Evolutionary conservation across 805 yeast species (phyloP).

Genomic region (Cephaloascus albidus): DNA sequence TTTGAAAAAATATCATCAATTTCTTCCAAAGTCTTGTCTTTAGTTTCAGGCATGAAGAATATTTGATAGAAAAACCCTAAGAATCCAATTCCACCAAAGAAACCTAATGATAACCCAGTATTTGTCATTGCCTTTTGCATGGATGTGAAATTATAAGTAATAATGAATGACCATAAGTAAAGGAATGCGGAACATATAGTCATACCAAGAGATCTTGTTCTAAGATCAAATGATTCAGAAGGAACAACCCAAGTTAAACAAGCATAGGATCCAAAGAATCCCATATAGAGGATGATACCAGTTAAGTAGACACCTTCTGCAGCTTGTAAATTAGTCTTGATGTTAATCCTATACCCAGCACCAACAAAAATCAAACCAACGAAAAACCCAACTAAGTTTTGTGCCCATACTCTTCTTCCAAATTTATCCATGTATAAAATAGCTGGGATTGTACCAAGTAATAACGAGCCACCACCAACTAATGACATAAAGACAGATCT

Average conservation of each 20-base stretch:
- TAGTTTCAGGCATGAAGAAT: conserved; percentile 63
- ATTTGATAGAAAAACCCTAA: conserved; percentile 44
- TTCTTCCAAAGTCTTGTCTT: conserved; percentile 64
- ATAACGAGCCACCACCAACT: conserved; percentile 57
- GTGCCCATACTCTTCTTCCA: conserved; percentile 55
- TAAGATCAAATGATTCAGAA: conserved; percentile 51
- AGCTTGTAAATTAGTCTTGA: conserved; percentile 27
- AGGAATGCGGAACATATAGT: conserved; percentile 46
- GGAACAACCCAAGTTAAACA: conserved; percentile 64
- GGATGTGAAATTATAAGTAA: conserved; percentile 51
- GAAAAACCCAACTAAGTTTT: conserved; percentile 47
- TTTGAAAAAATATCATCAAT: conserved; percentile 53
- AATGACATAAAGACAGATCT: conserved; percentile 55
- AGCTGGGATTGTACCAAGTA: conserved; percentile 61
- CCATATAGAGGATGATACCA: conserved; percentile 56
- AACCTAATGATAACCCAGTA: conserved; percentile 56
- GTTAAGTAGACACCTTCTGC: conserved; percentile 54
- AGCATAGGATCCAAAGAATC: conserved; percentile 59
- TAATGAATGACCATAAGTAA: conserved; percentile 54
- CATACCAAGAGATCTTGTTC: conserved; percentile 58
- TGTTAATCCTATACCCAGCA: conserved; percentile 37
- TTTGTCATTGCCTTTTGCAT: conserved; percentile 51
- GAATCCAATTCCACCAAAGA: conserved; percentile 60
- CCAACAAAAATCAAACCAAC: conserved; percentile 54
- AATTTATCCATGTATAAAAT: conserved; percentile 46